Conservation (phyloP, 2,329 filamentous ascomycete genomes). For the Teratosphaeriaceae sp. region DNA sequence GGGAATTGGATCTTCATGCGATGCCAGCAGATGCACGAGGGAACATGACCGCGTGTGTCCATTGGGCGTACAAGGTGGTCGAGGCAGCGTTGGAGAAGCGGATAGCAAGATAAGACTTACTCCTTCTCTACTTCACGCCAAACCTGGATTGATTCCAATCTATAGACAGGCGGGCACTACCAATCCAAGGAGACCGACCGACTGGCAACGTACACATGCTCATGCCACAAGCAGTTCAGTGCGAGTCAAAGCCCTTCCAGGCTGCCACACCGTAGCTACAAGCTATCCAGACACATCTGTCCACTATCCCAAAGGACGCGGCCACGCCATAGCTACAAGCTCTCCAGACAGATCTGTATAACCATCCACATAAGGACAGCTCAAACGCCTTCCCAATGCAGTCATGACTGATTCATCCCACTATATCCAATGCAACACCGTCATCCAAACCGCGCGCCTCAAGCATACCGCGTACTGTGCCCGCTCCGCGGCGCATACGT, state of each 20-base stretch:
- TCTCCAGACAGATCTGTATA: no score
- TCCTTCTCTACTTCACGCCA: no score
- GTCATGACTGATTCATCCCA: neutral
- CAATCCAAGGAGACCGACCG: no score
- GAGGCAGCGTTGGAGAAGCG: conserved; percentile 15
- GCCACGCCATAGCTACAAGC: no score
- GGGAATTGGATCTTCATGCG: conserved; percentile 22
- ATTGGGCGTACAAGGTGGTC: conserved; percentile 33
- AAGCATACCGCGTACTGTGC: conserved; percentile 3
- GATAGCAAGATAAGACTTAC: neutral
- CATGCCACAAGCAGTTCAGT: no score
- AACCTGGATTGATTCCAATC: no score
- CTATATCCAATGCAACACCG: neutral
- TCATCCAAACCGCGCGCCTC: no score
- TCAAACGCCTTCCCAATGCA: neutral
- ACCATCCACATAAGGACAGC: neutral
- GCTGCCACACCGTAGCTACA: no score
- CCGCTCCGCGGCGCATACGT: conserved; percentile 4
- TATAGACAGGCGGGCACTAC: no score
- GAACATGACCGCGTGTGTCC: conserved; percentile 29
- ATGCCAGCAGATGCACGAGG: conserved; percentile 23
- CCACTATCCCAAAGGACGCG: no score
- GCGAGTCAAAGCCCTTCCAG: no score
- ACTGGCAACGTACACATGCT: no score
- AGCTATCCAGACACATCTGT: neutral